Conservation (phyloP, 2,329 filamentous ascomycete species). For the Immersiporthe knoxdaviesiana region DNA sequence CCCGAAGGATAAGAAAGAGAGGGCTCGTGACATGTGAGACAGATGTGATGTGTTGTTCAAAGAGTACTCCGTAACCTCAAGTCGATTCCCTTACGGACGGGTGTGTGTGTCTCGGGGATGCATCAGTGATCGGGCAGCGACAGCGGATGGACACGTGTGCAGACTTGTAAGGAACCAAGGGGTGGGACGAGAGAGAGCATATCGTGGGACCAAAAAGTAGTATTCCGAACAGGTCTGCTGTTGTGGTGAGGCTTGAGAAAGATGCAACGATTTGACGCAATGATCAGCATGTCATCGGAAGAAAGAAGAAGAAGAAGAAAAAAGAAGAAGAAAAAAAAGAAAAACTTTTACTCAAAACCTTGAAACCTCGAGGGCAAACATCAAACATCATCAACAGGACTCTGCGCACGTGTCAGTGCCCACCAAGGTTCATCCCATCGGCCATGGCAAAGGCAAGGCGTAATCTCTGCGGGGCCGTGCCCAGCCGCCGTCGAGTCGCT, state of each 20-base stretch:
- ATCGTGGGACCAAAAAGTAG: neutral
- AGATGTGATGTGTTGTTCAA: neutral
- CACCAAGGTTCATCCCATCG: conserved; percentile 2
- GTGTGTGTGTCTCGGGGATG: neutral
- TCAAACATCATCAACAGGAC: neutral
- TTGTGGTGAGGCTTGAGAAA: neutral
- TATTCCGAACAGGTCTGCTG: neutral
- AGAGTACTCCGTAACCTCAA: neutral
- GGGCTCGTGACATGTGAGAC: neutral
- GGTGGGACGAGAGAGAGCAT: neutral
- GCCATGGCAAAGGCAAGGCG: neutral
- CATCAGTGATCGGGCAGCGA: neutral
- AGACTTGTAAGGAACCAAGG: neutral
- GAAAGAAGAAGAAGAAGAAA: neutral
- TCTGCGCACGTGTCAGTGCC: no score
- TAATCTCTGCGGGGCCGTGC: neutral
- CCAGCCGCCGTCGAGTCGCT: neutral
- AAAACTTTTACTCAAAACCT: neutral
- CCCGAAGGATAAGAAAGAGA: neutral
- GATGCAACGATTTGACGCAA: neutral
- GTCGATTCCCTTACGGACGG: neutral
- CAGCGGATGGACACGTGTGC: conserved; percentile 1
- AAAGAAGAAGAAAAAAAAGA: neutral
- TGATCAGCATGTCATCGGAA: neutral
- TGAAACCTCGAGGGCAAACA: neutral